Percentiles rank a stretch among this genome's conserved stretches.
These are phyloP conservation scores for Mucor indicus DNA, from an alignment of 371 early-diverging fungal genomes.

Conservation along the genomic window DNA sequence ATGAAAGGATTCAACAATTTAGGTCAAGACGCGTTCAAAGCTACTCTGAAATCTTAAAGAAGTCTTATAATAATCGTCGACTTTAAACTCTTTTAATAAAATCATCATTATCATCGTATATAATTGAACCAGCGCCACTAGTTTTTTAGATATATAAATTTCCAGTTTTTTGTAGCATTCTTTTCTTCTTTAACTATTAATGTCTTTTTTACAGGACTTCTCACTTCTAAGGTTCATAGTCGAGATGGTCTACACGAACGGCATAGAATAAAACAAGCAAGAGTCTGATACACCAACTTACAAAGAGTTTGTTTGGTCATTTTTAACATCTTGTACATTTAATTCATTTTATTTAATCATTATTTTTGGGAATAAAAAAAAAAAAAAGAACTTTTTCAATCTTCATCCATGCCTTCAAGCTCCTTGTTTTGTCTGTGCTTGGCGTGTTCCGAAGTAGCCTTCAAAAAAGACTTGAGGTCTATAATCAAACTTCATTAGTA, in stretches of 20 bases:
- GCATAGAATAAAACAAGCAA: constrained; percentile 14
- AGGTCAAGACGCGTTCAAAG: constrained; percentile 37
- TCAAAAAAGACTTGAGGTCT: constrained; percentile 70
- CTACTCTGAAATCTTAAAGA: constrained; percentile 16
- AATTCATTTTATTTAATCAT: constrained; percentile 1
- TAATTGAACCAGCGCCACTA: too few species aligned
- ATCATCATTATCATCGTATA: too few species aligned
- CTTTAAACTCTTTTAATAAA: not conserved
- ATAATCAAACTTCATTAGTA: not conserved
- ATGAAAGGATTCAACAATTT: constrained; percentile 35
- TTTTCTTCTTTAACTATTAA: constrained; percentile 3
- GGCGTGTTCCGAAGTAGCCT: constrained; percentile 64
- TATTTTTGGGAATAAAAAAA: not conserved
- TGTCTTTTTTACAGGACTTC: constrained; percentile 17
- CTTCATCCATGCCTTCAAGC: constrained; percentile 39
- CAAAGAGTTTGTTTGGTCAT: constrained; percentile 8
- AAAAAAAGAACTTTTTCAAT: constrained; percentile 3
- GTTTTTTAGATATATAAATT: not conserved
- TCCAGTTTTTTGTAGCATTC: not conserved
- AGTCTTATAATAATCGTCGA: not conserved
- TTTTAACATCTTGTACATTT: constrained; percentile 19
- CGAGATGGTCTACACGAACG: constrained; percentile 22
- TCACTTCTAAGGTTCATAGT: constrained; percentile 6
- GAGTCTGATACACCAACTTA: constrained; percentile 17
- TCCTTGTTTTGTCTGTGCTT: constrained; percentile 36